Evolutionary conservation across 306 rosid species (phyloP), one percentile per base, ranked within the genome.

Genomic region (Cucurbita pepo): DNA sequence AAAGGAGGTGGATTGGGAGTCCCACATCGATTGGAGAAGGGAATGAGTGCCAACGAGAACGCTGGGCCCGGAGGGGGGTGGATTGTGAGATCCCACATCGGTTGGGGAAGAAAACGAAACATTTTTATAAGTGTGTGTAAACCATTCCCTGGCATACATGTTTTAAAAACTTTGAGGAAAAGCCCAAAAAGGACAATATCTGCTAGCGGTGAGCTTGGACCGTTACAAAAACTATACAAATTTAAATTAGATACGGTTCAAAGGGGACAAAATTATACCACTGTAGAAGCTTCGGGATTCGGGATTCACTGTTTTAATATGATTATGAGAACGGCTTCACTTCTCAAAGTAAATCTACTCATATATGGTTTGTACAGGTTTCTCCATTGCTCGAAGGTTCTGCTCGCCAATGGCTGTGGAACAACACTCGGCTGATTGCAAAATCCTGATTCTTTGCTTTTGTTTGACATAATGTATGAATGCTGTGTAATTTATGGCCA

Each of bases 361-460:
- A 5, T 51, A 5, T 51, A 51, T 43, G 50, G 76, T 72, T 72
- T 56, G 77, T 38, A 5, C 87, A 94, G 98, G 95, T 94, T 62
- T 90, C 98, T 37, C 90, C 96, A 2, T 78, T 94, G 83, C 77
- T 91, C 59, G 91, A 87, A 70, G 97, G 86, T 66, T 84, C 87
- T 69, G 89, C 97, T 73, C 75, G 78, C 71, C 77, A 87, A 69
- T 94, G 98, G 98, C 96, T 94, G 72, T 83, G 92, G 98, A 73
- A 82, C 88, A 94, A 91, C 82, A 94, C 99, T 36, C 75, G 82
- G 13, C 90, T 92, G 4, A 74, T 89, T 48, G 67, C 19, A 57
- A 82, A 62, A 61, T 41, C 70, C 69, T 82, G 77, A 81, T 62
- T 61, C 8, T 59, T 30, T 18, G n/a, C 56, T 40, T 55, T 43